phyloP scores from a whole-genome alignment of 345 rosid species.

The Schrenkiella parvula region DNA sequence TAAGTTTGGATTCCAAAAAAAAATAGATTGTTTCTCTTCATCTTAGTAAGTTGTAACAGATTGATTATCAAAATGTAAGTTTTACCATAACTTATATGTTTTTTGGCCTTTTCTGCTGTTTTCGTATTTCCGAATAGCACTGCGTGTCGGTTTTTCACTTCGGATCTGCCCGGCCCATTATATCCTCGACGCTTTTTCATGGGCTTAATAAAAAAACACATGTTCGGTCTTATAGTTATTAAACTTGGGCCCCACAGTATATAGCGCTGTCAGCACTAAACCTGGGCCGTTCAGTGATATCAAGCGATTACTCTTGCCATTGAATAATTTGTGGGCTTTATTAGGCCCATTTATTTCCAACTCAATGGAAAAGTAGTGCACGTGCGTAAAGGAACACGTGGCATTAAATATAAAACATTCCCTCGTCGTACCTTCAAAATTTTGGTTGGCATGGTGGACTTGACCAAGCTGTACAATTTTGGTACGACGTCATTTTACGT shows the following conservation, averaged over 20 bases:
- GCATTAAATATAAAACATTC: neutral
- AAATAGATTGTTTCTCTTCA: conserved; percentile 1
- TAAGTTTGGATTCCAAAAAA: conserved; percentile 4
- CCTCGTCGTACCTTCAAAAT: neutral
- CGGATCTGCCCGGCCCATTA: neutral
- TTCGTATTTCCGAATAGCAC: neutral
- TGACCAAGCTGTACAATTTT: conserved; percentile 8
- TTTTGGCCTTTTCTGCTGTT: neutral
- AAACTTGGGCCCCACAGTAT: neutral
- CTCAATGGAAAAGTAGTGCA: neutral
- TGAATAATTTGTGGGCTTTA: neutral
- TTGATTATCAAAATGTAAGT: conserved; percentile 3
- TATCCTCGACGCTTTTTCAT: too few relatives aligned
- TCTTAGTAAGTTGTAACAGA: conserved; percentile 11
- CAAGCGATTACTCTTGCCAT: neutral
- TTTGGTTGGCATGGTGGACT: conserved; percentile 9
- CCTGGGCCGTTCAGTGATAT: neutral
- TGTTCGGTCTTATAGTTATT: neutral
- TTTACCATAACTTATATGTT: too few relatives aligned
- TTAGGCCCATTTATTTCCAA: neutral
- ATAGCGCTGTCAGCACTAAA: neutral
- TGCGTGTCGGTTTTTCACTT: neutral
- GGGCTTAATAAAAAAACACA: neutral
- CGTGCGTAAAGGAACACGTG: conserved; percentile 13
- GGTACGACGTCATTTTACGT: conserved; percentile 26